Base-by-base conservation (phyloP, 2,329 filamentous ascomycete species). In the Penicillium sp. region DNA sequence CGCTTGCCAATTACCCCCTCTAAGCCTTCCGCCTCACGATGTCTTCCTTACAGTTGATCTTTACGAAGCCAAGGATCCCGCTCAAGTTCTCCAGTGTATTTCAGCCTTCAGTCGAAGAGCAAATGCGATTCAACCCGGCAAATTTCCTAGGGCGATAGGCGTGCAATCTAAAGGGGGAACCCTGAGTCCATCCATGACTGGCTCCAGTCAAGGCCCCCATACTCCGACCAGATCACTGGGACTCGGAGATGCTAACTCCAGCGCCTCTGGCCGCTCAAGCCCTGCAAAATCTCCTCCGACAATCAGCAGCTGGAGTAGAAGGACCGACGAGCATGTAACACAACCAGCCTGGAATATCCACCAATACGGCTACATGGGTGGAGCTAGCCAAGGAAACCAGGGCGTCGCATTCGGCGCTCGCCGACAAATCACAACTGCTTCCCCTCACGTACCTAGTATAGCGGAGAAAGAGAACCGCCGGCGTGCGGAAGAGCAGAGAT, bases 341-440 rank as follows among this genome's bases (percentile, higher is more conserved):
- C 85, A 89, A 29, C 95, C 95, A 0, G 95, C 95, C 1, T 99
- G 95, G 95, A 99, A 98, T 75, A 98, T 98, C 69, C 91, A 93
- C 61, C 95, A 99, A 75, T 99, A 99, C 74, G 93, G 95, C 7
- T 99, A 97, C 78, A 95, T 98, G 90, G 95, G 95, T 61, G 95
- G 95, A 53, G 95, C 95, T 29, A 97, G 92, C 72, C 95, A 99
- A 76, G 94, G 92, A 3, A 98, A 96, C 70, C 88, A 97, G 64
- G 95, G 95, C 19, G 92, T 99, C 69, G 88, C 91, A 11, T 98
- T 98, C 77, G 95, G 95, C 60, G 92, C 90, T 19, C 87, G 93
- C 70, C 88, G 95, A 63, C 95, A 99, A 79, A 98, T 99, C 74
- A 98, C 93, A 8, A 92, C 85, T 70, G 87, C 92, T 15, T 84